Percentiles rank a stretch among this genome's conserved stretches.
These are phyloP conservation scores for Filobasidium floriforme DNA, from an alignment of 768 basidiomycete genomes.

Conservation along the genomic window DNA sequence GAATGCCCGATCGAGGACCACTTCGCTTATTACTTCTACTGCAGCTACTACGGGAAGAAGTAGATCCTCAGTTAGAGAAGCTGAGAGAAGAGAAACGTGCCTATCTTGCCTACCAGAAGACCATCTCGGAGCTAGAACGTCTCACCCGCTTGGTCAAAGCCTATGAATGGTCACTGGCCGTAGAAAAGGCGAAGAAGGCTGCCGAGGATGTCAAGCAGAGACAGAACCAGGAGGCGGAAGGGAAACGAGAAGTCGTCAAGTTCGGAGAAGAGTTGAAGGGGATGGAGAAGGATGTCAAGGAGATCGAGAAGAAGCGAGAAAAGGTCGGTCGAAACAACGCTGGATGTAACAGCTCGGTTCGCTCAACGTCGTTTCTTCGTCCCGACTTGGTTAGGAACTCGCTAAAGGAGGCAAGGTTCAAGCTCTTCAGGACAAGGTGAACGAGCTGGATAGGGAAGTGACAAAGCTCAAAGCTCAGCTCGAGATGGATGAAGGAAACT, in stretches of 20 bases:
- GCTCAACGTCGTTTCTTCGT: neutral
- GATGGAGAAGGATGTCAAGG: slow-evolving; percentile 57
- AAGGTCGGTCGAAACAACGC: slow-evolving; percentile 36
- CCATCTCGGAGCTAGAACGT: slow-evolving; percentile 75
- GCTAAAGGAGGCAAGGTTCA: slow-evolving; percentile 88
- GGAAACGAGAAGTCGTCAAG: slow-evolving; percentile 27
- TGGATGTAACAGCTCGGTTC: neutral
- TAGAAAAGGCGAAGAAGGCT: slow-evolving; percentile 42
- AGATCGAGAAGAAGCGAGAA: slow-evolving; percentile 68
- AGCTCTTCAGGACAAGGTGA: slow-evolving; percentile 71
- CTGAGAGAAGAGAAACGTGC: slow-evolving; percentile 80
- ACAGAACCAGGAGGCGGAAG: slow-evolving; percentile 47
- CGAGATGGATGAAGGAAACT: slow-evolving; percentile 66
- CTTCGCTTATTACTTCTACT: neutral
- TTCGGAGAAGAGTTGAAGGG: slow-evolving; percentile 49
- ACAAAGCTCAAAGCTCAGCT: slow-evolving; percentile 77
- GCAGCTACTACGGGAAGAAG: slow-evolving; percentile 71
- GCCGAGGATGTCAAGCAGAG: slow-evolving; percentile 29
- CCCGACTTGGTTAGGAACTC: slow-evolving; percentile 52
- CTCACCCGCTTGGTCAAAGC: slow-evolving; percentile 74
- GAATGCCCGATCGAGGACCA: neutral
- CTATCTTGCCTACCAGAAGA: slow-evolving; percentile 84
- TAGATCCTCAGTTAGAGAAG: slow-evolving; percentile 85
- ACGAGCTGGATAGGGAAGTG: slow-evolving; percentile 66
- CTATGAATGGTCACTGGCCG: slow-evolving; percentile 65